Evolutionary conservation across 768 basidiomycete genomes (phyloP), one percentile per base, ranked within the genome.

Genomic region (Cystobasidium tubakii): DNA sequence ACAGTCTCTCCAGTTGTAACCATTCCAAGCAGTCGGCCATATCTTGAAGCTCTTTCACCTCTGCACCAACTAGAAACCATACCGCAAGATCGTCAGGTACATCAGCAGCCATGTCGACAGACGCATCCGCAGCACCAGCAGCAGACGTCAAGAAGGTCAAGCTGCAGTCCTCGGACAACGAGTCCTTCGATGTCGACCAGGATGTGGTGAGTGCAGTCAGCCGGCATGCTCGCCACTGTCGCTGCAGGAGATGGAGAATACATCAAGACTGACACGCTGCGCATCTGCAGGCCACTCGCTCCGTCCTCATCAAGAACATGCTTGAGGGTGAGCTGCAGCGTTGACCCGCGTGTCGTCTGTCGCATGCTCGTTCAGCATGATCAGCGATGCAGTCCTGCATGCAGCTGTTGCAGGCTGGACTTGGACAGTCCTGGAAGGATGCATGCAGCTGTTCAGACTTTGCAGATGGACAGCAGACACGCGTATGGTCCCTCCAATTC

Each of bases 221-320:
- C 62, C 7, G 9, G 7, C n/a, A 21, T 7, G 33, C 65, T 66
- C n/a, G n/a, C n/a, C n/a, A n/a, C n/a, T n/a, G n/a, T n/a, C n/a
- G 34, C 42, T 42, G 42, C 42, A 42, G 42, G 42, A 42, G 42
- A 42, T 42, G 42, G 42, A 7, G 42, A 17, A n/a, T n/a, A n/a
- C n/a, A n/a, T n/a, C n/a, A n/a, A n/a, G n/a, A n/a, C n/a, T n/a
- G n/a, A n/a, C n/a, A n/a, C n/a, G n/a, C n/a, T n/a, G n/a, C n/a
- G n/a, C n/a, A n/a, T n/a, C n/a, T n/a, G 12, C 55, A 71, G 64
- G 53, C 73, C 66, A 57, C 42, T 46, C 90, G 96, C 82, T 89
- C 88, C 76, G 92, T 95, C 12, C 87, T 99, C 79, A 96, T 99
- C 83, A 96, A 95, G 86, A 95, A 96, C 85, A 97, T 99, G 96